Evolutionary conservation across 2,329 filamentous ascomycete genomes (phyloP).

Genomic region (Fusarium pseudocircinatum): DNA sequence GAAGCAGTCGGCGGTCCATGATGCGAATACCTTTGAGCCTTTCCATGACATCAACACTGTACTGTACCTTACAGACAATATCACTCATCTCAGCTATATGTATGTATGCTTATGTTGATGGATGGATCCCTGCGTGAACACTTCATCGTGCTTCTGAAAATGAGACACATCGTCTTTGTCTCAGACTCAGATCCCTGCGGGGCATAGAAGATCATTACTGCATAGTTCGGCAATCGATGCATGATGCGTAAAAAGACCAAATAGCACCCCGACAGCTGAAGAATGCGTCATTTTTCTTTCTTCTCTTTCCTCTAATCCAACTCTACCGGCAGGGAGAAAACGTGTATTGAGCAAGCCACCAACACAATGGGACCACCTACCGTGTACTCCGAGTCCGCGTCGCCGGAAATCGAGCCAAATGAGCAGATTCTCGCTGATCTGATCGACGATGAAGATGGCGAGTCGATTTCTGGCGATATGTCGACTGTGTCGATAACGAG

Average conservation of each 20-base stretch:
- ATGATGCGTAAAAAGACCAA: neutral
- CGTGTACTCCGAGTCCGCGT: neutral
- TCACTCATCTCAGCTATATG: neutral
- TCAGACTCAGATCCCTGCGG: neutral
- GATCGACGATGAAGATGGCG: neutral
- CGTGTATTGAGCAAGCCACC: neutral
- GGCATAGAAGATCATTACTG: neutral
- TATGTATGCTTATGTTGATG: neutral
- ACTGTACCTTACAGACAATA: neutral
- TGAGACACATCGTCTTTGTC: neutral
- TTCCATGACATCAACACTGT: neutral
- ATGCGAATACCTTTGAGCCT: neutral
- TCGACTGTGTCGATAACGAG: constrained; percentile 21
- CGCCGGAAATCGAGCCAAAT: neutral
- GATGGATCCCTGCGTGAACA: neutral
- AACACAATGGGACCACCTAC: constrained; percentile 3
- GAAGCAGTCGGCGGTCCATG: no score
- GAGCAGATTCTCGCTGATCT: neutral
- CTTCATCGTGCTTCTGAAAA: neutral
- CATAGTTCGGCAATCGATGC: neutral
- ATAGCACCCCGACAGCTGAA: neutral
- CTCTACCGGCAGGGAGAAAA: neutral
- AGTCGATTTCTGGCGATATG: neutral
- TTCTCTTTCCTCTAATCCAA: neutral
- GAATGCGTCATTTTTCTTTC: neutral